A percentile compares a stretch with the other conserved stretches of the same genome.
These are phyloP conservation scores for Candida sanyiensis DNA, from an alignment of 805 yeast species.

Conservation along the genomic window DNA sequence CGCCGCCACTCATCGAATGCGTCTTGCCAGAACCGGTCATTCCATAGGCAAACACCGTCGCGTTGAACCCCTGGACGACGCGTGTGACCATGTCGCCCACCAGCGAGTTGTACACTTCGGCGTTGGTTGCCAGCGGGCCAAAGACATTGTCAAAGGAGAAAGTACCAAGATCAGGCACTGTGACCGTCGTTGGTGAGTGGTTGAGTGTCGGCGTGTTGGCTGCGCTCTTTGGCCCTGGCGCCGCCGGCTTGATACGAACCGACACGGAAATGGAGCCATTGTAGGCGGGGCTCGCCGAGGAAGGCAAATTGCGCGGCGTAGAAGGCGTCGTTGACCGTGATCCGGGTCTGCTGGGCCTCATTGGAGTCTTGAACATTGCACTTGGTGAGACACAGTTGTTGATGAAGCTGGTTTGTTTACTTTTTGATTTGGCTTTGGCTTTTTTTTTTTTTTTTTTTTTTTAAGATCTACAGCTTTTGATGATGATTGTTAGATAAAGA, in stretches of 20 bases:
- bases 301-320: not conserved
- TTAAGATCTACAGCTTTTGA: too few species aligned
- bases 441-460: conserved; percentile 1
- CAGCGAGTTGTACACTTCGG: conserved; percentile 50
- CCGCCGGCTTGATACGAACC: conserved; percentile 67
- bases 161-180: conserved; percentile 47
- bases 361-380: conserved; percentile 6
- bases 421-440: not conserved
- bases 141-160: conserved; percentile 80
- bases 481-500: conserved; percentile 19
- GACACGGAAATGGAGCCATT: conserved; percentile 69
- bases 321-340: conserved; percentile 7
- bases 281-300: not conserved
- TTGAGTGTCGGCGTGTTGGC: conserved; percentile 36
- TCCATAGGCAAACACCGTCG: conserved; percentile 92
- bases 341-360: not conserved
- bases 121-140: conserved; percentile 47
- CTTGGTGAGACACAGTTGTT: too few species aligned
- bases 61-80: conserved; percentile 71
- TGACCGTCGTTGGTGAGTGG: conserved; percentile 22
- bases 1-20: conserved; percentile 74
- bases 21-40: conserved; percentile 98
- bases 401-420: not conserved
- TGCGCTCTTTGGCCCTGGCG: conserved; percentile 26
- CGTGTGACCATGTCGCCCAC: conserved; percentile 50